Evolutionary conservation across 306 rosid genomes (phyloP).

Genomic region (Quercus bicolor): DNA sequence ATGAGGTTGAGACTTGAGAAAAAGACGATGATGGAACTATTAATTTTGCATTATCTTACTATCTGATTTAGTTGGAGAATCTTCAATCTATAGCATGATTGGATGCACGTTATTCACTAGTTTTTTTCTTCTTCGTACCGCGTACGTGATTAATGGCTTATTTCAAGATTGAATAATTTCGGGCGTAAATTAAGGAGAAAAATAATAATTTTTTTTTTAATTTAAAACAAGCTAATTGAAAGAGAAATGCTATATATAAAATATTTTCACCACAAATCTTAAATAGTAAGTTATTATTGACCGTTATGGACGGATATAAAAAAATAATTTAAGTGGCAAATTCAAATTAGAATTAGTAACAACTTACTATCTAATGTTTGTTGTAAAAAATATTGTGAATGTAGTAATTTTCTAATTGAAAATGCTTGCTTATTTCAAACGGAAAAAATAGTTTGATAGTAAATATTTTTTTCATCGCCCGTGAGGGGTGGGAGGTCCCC

Average conservation of each 20-base stretch:
- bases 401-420: too few relatives aligned
- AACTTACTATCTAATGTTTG: rapidly evolving
- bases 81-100: not conserved
- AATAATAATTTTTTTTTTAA: too few relatives aligned
- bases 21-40: not conserved
- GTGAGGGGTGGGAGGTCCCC: too few relatives aligned
- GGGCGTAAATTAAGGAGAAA: conserved; percentile 25
- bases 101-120: conserved; percentile 6
- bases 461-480: not conserved
- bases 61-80: not conserved
- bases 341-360: too few relatives aligned
- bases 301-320: rapidly evolving
- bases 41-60: not conserved
- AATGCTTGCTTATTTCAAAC: not conserved
- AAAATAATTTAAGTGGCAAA: too few relatives aligned
- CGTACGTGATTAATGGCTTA: not conserved
- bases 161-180: not conserved
- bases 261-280: too few relatives aligned
- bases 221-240: too few relatives aligned
- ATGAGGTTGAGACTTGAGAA: not conserved
- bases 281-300: rapidly evolving
- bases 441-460: conserved; percentile 8
- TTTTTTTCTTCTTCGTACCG: not conserved
- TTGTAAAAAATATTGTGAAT: not conserved
- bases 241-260: too few relatives aligned